Conservation (phyloP, 495 filamentous ascomycete species). For the Oidiodendron maius region DNA sequence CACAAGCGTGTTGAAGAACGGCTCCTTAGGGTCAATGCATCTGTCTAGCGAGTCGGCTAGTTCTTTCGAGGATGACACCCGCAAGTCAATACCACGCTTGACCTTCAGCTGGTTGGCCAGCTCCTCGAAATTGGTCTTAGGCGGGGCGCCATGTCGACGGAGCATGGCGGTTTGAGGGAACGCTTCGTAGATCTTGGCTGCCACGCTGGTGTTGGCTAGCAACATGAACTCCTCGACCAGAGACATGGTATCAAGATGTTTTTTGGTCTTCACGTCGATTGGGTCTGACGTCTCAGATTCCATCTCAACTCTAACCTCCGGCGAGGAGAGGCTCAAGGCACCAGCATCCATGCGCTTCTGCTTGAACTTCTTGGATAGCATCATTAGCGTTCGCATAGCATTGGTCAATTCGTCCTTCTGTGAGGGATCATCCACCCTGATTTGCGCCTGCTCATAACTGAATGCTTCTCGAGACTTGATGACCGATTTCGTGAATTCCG, state of each 20-base stretch:
- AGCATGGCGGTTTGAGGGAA: constrained; percentile 95
- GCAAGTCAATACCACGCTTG: constrained; percentile 71
- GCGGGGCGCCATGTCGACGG: constrained; percentile 84
- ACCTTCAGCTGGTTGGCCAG: constrained; percentile 82
- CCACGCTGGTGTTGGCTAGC: constrained; percentile 93
- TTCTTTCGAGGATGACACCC: constrained; percentile 78
- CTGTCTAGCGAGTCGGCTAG: constrained; percentile 84
- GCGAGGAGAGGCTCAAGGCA: constrained; percentile 88
- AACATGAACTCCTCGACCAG: constrained; percentile 99
- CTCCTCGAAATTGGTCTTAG: constrained; percentile 93
- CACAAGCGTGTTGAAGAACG: constrained; percentile 97
- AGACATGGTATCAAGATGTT: constrained; percentile 91
- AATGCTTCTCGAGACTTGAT: constrained; percentile 98
- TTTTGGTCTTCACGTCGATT: constrained; percentile 91
- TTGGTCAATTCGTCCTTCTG: constrained; percentile 82
- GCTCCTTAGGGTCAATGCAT: constrained; percentile 75
- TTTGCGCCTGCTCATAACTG: constrained; percentile 92
- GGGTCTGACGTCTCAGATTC: constrained; percentile 95
- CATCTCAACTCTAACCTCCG: constrained; percentile 88
- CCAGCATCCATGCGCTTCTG: constrained; percentile 95
- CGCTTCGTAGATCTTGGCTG: constrained; percentile 74
- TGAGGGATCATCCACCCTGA: constrained; percentile 82
- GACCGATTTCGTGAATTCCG: constrained; percentile 90
- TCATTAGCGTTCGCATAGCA: constrained; percentile 82
- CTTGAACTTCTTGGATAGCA: constrained; percentile 88